Percentiles rank a stretch among this genome's conserved stretches.
Evolutionary conservation across 345 rosid species (phyloP).

Genomic region (Camelina hispida): DNA sequence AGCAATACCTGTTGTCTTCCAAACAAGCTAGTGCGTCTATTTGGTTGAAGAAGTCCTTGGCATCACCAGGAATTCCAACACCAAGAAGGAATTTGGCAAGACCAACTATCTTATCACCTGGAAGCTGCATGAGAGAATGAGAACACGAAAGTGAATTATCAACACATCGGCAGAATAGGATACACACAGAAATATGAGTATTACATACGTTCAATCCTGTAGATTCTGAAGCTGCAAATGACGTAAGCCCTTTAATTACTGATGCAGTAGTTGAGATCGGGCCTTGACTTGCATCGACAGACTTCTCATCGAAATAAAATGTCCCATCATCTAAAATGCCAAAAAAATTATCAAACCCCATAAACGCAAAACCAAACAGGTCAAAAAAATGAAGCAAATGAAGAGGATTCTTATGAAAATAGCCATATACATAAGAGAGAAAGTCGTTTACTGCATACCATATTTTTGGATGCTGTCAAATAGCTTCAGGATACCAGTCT

Average conservation of each 20-base stretch:
- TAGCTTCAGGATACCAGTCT: constrained; percentile 77
- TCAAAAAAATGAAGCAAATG: not conserved
- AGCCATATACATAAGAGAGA: not conserved
- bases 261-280: constrained; percentile 82
- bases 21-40: constrained; percentile 79
- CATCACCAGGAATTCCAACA: constrained; percentile 88
- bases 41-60: constrained; percentile 83
- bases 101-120: constrained; percentile 76
- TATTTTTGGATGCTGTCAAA: constrained; percentile 83
- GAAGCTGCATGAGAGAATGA: constrained; percentile 65
- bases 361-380: not conserved
- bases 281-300: constrained; percentile 57
- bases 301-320: constrained; percentile 79
- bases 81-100: constrained; percentile 88
- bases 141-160: constrained; percentile 26
- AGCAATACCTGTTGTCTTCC: constrained; percentile 78
- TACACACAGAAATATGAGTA: constrained; percentile 9
- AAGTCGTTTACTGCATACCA: constrained; percentile 52
- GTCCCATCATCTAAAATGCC: constrained; percentile 73
- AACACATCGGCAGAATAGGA: constrained; percentile 20
- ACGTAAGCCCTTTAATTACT: constrained; percentile 79
- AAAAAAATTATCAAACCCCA: not conserved
- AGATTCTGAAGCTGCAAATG: constrained; percentile 66
- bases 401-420: not conserved
- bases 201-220: constrained; percentile 63